Evolutionary conservation across 306 rosid species (phyloP).

Genomic region (Trifolium fragiferum): DNA sequence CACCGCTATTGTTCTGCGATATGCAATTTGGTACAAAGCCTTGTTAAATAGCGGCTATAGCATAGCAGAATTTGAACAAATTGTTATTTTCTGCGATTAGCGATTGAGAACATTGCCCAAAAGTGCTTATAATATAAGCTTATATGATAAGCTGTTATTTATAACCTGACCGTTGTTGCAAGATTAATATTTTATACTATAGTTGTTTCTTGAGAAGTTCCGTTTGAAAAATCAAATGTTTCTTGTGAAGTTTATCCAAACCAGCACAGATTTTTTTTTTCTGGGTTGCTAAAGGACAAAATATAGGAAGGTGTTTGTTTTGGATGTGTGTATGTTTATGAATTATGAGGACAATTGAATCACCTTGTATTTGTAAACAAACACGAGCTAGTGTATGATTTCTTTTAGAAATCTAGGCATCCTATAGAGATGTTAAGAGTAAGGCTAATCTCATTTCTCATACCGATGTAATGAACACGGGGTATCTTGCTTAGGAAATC

Average conservation of each 20-base stretch:
- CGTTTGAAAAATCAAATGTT: background rate
- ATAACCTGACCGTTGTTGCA: background rate
- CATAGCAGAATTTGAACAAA: background rate
- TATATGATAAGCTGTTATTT: background rate
- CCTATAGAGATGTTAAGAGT: background rate
- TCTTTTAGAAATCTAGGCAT: constrained; percentile 1
- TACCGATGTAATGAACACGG: background rate
- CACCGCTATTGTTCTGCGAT: background rate
- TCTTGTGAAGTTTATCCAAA: constrained; percentile 1
- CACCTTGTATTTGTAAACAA: background rate
- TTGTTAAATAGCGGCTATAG: background rate
- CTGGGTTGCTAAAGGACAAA: background rate
- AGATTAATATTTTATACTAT: background rate
- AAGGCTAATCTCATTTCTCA: constrained; percentile 8
- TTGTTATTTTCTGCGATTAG: background rate
- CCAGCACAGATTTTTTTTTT: background rate
- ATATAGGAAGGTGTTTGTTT: background rate
- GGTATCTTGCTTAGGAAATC: constrained; percentile 17
- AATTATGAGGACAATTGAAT: constrained; percentile 5
- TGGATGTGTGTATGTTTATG: background rate
- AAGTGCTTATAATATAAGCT: background rate
- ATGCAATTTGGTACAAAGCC: background rate
- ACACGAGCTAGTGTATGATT: background rate
- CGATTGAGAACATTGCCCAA: background rate
- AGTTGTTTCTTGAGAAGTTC: constrained; percentile 1